Evolutionary conservation across 306 rosid species (phyloP).

Genomic region (Chamaecrista fasciculata): DNA sequence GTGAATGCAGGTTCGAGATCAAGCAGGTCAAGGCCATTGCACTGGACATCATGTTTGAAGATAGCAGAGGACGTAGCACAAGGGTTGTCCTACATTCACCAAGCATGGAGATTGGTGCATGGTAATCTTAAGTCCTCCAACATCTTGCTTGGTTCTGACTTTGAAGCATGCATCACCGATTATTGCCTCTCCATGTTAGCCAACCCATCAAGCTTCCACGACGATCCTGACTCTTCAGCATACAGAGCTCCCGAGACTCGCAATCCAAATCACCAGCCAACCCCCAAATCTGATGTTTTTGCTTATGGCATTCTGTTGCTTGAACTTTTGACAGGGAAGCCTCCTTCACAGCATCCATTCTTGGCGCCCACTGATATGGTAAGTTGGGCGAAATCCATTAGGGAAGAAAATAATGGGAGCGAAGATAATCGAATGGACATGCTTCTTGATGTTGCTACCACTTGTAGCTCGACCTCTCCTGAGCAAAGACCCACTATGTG

Average conservation of each 20-base stretch:
- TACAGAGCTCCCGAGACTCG: conserved; percentile 77
- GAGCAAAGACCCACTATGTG: conserved; percentile 97
- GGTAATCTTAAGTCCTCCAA: conserved; percentile 88
- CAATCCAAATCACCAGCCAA: conserved; percentile 40
- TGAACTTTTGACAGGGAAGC: conserved; percentile 78
- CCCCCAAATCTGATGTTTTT: conserved; percentile 66
- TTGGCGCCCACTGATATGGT: conserved; percentile 53
- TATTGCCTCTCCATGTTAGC: conserved; percentile 69
- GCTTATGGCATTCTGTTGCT: conserved; percentile 70
- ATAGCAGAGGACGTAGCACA: conserved; percentile 95
- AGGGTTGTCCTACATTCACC: conserved; percentile 91
- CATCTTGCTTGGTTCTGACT: conserved; percentile 81
- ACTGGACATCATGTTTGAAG: conserved; percentile 94
- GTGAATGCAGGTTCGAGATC: conserved; percentile 65
- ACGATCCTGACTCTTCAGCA: conserved; percentile 44
- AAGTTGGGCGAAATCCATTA: conserved; percentile 60
- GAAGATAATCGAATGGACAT: conserved; percentile 63
- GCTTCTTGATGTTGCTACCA: conserved; percentile 74
- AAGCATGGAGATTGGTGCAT: conserved; percentile 92
- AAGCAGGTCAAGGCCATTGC: conserved; percentile 78
- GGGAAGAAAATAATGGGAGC: conserved; percentile 58
- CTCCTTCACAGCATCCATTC: conserved; percentile 55
- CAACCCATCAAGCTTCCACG: conserved; percentile 29
- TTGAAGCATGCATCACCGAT: conserved; percentile 80
- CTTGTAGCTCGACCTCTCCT: conserved; percentile 65